phyloP scores from a whole-genome alignment of 139 green algal species.

The Tetraselmis striata region DNA sequence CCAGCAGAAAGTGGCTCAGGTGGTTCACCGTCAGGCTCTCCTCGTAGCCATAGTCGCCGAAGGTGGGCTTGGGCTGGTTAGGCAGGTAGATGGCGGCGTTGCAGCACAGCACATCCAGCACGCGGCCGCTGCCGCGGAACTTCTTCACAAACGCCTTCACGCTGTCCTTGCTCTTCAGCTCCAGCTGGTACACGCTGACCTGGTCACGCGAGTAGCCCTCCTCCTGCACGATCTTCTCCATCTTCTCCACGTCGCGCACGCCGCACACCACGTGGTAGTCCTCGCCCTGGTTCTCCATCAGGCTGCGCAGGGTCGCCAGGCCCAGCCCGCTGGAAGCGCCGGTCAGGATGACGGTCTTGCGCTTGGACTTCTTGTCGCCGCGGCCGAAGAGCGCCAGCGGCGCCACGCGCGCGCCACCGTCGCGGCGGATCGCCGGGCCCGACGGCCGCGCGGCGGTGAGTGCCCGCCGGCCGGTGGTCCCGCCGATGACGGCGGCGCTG shows the following conservation, averaged over 20 bases:
- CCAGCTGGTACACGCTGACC: constrained; percentile 74
- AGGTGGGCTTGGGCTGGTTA: constrained; percentile 79
- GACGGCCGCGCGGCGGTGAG: not conserved
- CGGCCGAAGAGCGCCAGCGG: not conserved
- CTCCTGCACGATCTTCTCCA: constrained; percentile 1
- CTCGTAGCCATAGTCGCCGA: constrained; percentile 86
- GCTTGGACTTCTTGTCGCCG: not conserved
- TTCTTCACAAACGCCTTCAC: constrained; percentile 76
- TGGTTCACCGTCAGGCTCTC: constrained; percentile 78
- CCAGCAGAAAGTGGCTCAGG: constrained; percentile 88
- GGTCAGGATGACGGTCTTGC: constrained; percentile 70
- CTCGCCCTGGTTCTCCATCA: constrained; percentile 6
- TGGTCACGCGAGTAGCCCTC: constrained; percentile 51
- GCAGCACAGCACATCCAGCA: constrained; percentile 79
- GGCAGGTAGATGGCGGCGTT: constrained; percentile 93
- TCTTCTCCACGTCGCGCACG: constrained; percentile 23
- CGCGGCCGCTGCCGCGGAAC: constrained; percentile 54
- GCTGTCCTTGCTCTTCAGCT: constrained; percentile 73
- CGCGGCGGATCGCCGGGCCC: too few relatives aligned
- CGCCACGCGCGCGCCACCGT: too few relatives aligned
- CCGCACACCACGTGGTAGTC: constrained; percentile 29
- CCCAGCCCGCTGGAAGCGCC: constrained; percentile 84
- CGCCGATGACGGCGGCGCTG: not conserved
- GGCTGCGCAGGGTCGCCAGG: constrained; percentile 26
- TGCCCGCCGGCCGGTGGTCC: not conserved